Conservation (phyloP, 495 filamentous ascomycete genomes). For the Penicillium macrosclerotiorum region DNA sequence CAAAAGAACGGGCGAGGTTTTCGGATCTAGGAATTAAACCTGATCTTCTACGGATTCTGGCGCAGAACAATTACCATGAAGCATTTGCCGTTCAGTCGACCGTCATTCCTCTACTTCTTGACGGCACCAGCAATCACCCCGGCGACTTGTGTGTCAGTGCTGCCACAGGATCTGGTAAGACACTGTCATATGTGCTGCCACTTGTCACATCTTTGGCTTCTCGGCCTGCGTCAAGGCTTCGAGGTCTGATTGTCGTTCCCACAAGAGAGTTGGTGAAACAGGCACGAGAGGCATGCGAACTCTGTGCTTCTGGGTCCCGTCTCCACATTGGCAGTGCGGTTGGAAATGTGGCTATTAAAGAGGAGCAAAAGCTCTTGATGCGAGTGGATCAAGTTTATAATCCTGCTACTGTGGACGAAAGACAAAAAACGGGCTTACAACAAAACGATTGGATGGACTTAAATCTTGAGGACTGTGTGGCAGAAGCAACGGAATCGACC, state of each 20-base stretch:
- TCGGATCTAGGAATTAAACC: conserved; percentile 54
- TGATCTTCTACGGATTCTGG: conserved; percentile 59
- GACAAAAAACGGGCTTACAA: conserved; percentile 36
- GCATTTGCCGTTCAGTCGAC: conserved; percentile 85
- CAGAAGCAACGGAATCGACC: conserved; percentile 38
- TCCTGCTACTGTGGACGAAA: conserved; percentile 47
- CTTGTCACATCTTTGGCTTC: conserved; percentile 70
- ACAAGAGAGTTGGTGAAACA: conserved; percentile 88
- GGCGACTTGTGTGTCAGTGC: conserved; percentile 87
- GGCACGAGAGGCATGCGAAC: conserved; percentile 67
- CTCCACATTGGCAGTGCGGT: conserved; percentile 78
- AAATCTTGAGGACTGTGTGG: conserved; percentile 41
- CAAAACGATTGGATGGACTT: conserved; percentile 50
- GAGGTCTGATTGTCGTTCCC: conserved; percentile 80
- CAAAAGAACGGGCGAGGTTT: conserved; percentile 59
- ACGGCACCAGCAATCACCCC: conserved; percentile 49
- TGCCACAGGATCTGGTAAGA: conserved; percentile 92
- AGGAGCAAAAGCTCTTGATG: conserved; percentile 70
- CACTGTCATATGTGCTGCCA: conserved; percentile 84
- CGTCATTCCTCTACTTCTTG: conserved; percentile 73
- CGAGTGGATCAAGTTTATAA: conserved; percentile 59
- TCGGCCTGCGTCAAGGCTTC: conserved; percentile 56
- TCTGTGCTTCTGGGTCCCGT: conserved; percentile 60
- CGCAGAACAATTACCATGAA: conserved; percentile 62
- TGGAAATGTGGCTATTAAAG: conserved; percentile 70